Evolutionary conservation across 805 yeast species (phyloP).

Genomic region (Starmerella bombicola): DNA sequence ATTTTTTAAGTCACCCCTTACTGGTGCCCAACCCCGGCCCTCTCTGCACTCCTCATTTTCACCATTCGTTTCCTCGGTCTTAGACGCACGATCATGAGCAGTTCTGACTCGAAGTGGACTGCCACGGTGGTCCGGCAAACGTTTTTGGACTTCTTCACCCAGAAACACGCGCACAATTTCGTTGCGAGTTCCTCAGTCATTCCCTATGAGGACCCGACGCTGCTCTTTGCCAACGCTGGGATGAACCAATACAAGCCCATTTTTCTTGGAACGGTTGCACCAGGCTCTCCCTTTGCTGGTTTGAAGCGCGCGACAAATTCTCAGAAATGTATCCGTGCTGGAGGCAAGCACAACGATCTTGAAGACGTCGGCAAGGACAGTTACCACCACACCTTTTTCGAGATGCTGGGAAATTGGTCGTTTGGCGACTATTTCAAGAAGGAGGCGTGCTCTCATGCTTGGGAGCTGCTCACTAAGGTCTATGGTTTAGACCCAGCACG

Average conservation of each 20-base stretch:
- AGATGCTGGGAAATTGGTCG: slow-evolving; percentile 99
- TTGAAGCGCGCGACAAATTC: slow-evolving; percentile 88
- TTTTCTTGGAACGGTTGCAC: slow-evolving; percentile 94
- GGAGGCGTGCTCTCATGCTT: slow-evolving; percentile 78
- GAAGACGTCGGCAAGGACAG: slow-evolving; percentile 98
- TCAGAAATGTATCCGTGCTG: slow-evolving; percentile 98
- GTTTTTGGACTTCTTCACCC: slow-evolving; percentile 67
- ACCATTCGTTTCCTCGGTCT: too few relatives aligned
- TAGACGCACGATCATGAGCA: not conserved
- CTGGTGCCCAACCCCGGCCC: too few relatives aligned
- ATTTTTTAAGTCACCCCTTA: too few relatives aligned
- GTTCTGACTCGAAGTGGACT: slow-evolving; percentile 21
- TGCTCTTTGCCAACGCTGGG: slow-evolving; percentile 95
- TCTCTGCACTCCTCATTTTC: too few relatives aligned
- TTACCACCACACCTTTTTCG: slow-evolving; percentile 96
- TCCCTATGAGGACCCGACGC: slow-evolving; percentile 96
- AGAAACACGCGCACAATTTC: slow-evolving; percentile 53
- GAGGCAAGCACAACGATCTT: slow-evolving; percentile 93
- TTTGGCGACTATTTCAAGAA: slow-evolving; percentile 97
- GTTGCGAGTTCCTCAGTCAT: slow-evolving; percentile 90
- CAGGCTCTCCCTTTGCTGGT: slow-evolving; percentile 71
- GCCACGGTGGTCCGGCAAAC: slow-evolving; percentile 57
- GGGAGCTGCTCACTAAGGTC: slow-evolving; percentile 81
- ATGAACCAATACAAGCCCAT: slow-evolving; percentile 99
- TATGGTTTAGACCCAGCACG: slow-evolving; percentile 70